phyloP scores from a whole-genome alignment of 495 filamentous ascomycete genomes.

The Penicillium coprophilum region DNA sequence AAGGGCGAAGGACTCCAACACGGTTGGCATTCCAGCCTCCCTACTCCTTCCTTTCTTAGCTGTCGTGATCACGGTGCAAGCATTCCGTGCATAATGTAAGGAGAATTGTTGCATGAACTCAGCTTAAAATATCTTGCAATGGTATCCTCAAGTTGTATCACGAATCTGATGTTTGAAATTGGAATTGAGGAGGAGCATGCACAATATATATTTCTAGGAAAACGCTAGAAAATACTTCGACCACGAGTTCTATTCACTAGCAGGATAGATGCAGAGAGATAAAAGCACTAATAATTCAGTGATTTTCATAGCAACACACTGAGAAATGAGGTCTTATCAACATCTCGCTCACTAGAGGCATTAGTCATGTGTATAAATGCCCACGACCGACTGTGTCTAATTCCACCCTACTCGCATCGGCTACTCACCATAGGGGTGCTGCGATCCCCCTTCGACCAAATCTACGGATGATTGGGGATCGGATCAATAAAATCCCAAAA shows the following conservation, averaged over 20 bases:
- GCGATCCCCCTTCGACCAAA: not conserved
- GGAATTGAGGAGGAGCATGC: not conserved
- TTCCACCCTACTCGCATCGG: no score
- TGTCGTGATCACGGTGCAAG: not conserved
- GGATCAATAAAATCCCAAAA: not conserved
- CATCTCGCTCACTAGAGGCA: no score
- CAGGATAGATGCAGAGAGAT: no score
- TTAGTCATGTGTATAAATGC: no score
- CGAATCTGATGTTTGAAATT: not conserved
- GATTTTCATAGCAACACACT: no score
- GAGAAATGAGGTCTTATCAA: no score
- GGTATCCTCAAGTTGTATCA: not conserved
- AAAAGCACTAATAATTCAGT: no score
- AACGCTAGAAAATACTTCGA: not conserved
- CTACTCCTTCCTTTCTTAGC: conserved; percentile 7
- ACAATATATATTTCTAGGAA: not conserved
- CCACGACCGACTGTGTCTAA: no score
- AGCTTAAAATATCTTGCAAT: not conserved
- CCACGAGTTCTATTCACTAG: not conserved
- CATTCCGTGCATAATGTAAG: conserved; percentile 8
- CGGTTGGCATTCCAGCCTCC: conserved; percentile 5
- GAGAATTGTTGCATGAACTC: not conserved
- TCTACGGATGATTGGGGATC: not conserved
- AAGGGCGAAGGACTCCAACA: not conserved
- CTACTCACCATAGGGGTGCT: no score